Conservation (phyloP, 805 yeast species). For the Wilhelminamyces savonicus region DNA sequence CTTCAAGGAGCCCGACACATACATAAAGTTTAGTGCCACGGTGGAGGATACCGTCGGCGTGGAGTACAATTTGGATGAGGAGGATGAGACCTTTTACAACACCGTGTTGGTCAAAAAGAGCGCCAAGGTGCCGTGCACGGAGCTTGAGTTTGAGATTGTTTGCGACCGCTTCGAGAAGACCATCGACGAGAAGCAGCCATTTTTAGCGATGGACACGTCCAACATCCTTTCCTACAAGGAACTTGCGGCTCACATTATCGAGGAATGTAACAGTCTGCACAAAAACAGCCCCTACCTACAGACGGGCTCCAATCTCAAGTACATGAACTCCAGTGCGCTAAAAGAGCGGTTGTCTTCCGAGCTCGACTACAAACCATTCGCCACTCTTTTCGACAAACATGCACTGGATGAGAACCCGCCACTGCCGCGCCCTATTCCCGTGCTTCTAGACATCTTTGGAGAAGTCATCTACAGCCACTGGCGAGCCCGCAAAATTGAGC, state of each 20-base stretch:
- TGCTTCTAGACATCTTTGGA: conserved; percentile 57
- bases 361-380: conserved; percentile 47
- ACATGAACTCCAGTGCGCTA: conserved; percentile 50
- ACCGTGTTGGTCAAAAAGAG: conserved; percentile 31
- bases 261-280: conserved; percentile 23
- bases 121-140: conserved; percentile 44
- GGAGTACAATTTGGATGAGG: conserved; percentile 85
- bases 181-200: conserved; percentile 81
- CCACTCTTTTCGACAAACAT: conserved; percentile 51
- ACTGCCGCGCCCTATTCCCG: conserved; percentile 28
- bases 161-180: conserved; percentile 69
- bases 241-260: conserved; percentile 44
- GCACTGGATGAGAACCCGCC: conserved; percentile 15
- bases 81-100: conserved; percentile 63
- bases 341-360: conserved; percentile 53
- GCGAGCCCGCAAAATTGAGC: conserved; percentile 63
- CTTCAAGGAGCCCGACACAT: conserved; percentile 68
- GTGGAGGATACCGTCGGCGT: conserved; percentile 93
- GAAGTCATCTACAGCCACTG: conserved; percentile 70
- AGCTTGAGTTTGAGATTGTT: conserved; percentile 80
- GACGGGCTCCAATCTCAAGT: conserved; percentile 23
- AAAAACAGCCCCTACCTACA: conserved; percentile 20
- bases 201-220: conserved; percentile 74
- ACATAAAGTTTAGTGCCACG: conserved; percentile 86
- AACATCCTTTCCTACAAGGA: conserved; percentile 70